Percentiles rank a stretch among this genome's conserved stretches.
These are phyloP conservation scores for Meredithiella fracta DNA, from an alignment of 2,329 filamentous ascomycete species.

Conservation along the genomic window DNA sequence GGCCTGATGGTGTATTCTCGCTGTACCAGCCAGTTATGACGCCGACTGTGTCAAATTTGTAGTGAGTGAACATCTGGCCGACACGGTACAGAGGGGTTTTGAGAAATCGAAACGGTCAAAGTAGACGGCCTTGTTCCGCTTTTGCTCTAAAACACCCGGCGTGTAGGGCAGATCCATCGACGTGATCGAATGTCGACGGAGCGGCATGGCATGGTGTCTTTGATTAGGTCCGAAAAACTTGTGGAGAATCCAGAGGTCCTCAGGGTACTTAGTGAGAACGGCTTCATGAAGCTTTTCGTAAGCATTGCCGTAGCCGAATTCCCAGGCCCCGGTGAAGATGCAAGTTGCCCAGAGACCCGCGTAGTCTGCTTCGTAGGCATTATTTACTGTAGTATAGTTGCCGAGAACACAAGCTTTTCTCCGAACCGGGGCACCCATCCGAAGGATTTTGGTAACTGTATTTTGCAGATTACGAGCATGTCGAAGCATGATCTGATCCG, in stretches of 20 bases:
- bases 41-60: constrained; percentile 60
- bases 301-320: background rate
- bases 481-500: constrained; percentile 53
- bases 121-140: constrained; percentile 19
- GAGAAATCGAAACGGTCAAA: background rate
- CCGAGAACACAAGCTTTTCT: constrained; percentile 3
- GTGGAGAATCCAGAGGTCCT: constrained; percentile 14
- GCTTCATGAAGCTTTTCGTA: background rate
- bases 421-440: constrained; percentile 1
- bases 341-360: constrained; percentile 10
- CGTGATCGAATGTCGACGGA: constrained; percentile 16
- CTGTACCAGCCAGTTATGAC: constrained; percentile 91
- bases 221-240: constrained; percentile 4
- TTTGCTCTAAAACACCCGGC: constrained; percentile 23
- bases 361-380: constrained; percentile 4
- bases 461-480: constrained; percentile 30
- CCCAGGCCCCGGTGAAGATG: constrained; percentile 5
- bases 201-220: background rate
- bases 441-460: constrained; percentile 10
- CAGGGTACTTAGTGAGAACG: constrained; percentile 2
- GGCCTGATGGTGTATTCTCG: constrained; percentile 25
- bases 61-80: constrained; percentile 74
- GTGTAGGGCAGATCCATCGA: constrained; percentile 10
- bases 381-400: constrained; percentile 1
- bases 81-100: constrained; percentile 24